Percentiles rank a stretch among this genome's conserved stretches.
These are phyloP conservation scores for Teunomyces gatunensis DNA, from an alignment of 805 yeast species.

Conservation along the genomic window DNA sequence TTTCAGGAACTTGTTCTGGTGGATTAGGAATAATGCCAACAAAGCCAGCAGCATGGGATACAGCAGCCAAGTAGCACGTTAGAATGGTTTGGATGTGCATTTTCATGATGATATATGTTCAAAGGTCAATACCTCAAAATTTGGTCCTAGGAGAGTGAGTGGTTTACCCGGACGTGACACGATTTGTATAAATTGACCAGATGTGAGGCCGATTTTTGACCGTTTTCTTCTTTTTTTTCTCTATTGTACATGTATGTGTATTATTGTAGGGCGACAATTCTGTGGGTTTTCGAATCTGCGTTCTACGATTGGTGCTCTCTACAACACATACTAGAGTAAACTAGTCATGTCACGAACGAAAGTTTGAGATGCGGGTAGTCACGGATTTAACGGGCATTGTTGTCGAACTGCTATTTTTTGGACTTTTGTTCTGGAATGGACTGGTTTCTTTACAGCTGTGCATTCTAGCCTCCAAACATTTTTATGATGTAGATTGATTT, in stretches of 20 bases:
- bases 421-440: not conserved
- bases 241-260: constrained; percentile 48
- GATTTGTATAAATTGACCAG: not conserved
- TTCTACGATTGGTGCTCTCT: constrained; percentile 46
- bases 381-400: constrained; percentile 41
- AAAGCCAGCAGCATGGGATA: constrained; percentile 3
- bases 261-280: constrained; percentile 48
- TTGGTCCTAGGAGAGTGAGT: not conserved
- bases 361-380: constrained; percentile 30
- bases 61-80: not conserved
- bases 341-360: constrained; percentile 24
- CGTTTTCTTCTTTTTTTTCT: constrained; percentile 17
- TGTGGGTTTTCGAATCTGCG: constrained; percentile 15
- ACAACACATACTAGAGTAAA: constrained; percentile 48
- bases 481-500: constrained; percentile 2
- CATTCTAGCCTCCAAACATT: constrained; percentile 46
- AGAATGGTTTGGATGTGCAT: not conserved
- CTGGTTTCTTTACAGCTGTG: constrained; percentile 24
- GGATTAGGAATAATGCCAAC: constrained; percentile 25
- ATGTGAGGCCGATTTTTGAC: not conserved
- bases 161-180: not conserved
- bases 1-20: constrained; percentile 22
- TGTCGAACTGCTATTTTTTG: constrained; percentile 9
- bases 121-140: not conserved
- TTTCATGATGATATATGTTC: not conserved